phyloP scores from a whole-genome alignment of 2,329 filamentous ascomycete species.

The Pseudocercospora crystallina region DNA sequence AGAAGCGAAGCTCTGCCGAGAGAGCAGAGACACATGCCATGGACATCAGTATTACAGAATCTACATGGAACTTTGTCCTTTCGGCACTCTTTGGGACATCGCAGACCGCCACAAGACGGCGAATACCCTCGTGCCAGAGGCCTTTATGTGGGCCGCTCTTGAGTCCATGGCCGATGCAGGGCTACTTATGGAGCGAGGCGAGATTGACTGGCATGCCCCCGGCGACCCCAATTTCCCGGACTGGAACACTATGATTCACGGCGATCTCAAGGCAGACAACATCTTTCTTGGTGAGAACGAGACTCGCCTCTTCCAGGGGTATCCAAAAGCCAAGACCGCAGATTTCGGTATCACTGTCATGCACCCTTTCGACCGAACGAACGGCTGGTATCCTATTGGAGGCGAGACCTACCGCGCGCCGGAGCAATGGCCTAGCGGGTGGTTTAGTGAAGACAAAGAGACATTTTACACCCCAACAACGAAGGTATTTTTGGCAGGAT shows the following conservation, averaged over 20 bases:
- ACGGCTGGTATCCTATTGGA: background rate
- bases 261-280: constrained; percentile 95
- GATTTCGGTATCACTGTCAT: background rate
- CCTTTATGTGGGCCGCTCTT: background rate
- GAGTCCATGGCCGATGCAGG: background rate
- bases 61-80: background rate
- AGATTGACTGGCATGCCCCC: background rate
- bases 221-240: background rate
- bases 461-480: background rate
- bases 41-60: background rate
- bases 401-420: background rate
- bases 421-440: background rate
- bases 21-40: background rate
- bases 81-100: background rate
- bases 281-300: constrained; percentile 74
- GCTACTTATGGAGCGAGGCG: background rate
- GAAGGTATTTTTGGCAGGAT: too few species aligned
- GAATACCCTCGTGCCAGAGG: background rate
- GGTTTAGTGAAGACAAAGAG: background rate
- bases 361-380: background rate
- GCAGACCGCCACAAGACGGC: background rate
- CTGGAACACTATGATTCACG: constrained; percentile 80
- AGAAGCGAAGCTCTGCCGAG: background rate
- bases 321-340: constrained; percentile 1
- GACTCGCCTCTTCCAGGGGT: background rate